phyloP scores from a whole-genome alignment of 371 early-diverging fungal species.

The Lichtheimia corymbifera region DNA sequence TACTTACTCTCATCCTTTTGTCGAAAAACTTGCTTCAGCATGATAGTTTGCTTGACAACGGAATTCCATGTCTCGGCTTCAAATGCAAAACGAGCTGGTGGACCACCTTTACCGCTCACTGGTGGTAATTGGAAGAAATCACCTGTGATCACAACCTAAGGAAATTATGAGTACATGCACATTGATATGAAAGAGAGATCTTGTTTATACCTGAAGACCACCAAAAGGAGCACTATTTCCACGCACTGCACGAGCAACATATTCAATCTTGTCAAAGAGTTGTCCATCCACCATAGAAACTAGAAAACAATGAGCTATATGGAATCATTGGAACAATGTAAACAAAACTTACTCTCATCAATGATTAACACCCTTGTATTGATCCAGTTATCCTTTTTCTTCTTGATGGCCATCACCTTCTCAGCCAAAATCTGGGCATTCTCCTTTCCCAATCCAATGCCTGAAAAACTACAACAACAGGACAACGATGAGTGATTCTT shows the following conservation, averaged over 20 bases:
- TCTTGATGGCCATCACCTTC: constrained; percentile 29
- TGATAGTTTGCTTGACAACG: constrained; percentile 48
- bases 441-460: constrained; percentile 69
- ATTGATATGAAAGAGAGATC: not conserved
- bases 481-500: not conserved
- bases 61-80: constrained; percentile 71
- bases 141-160: constrained; percentile 75
- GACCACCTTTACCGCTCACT: constrained; percentile 38
- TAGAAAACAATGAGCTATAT: constrained; percentile 17
- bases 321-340: not conserved
- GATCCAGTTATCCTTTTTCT: constrained; percentile 58
- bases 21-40: constrained; percentile 57
- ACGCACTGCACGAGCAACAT: constrained; percentile 65
- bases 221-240: constrained; percentile 70
- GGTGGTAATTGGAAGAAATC: constrained; percentile 96
- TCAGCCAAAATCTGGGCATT: constrained; percentile 36
- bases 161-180: not conserved
- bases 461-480: constrained; percentile 61
- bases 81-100: constrained; percentile 64
- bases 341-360: constrained; percentile 73
- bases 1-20: constrained; percentile 52
- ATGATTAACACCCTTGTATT: constrained; percentile 73
- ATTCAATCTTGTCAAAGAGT: constrained; percentile 81
- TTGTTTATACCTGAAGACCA: constrained; percentile 73
- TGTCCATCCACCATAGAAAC: constrained; percentile 88